These are phyloP conservation scores for Trematosphaeria pertusa DNA, from an alignment of 2,329 filamentous ascomycete genomes.

Conservation along the genomic window DNA sequence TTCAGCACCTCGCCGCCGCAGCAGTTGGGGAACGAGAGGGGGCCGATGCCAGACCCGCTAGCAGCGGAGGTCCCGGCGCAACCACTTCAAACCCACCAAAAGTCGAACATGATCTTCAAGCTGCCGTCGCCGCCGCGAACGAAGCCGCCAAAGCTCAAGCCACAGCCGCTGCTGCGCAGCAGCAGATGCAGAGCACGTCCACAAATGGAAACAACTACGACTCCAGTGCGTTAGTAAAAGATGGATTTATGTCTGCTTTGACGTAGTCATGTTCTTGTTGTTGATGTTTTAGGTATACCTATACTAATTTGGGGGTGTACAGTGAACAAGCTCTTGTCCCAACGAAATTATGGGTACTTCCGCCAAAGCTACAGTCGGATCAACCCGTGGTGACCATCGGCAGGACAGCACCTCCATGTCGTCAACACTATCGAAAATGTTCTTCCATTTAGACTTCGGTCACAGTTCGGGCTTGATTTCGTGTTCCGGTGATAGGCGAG, in stretches of 20 bases:
- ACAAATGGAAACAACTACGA: slow-evolving; percentile 21
- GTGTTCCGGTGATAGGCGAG: too few species aligned
- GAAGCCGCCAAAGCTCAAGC: slow-evolving; percentile 45
- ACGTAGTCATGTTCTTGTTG: background rate
- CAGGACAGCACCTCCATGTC: too few species aligned
- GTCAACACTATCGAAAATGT: too few species aligned
- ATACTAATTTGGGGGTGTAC: too few species aligned
- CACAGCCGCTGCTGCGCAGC: slow-evolving; percentile 43
- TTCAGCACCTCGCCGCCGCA: slow-evolving; percentile 48
- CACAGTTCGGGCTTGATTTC: too few species aligned
- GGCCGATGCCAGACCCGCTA: slow-evolving; percentile 32
- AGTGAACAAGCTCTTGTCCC: too few species aligned
- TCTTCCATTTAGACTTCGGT: too few species aligned
- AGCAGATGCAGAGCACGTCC: slow-evolving; percentile 30
- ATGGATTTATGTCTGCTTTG: slow-evolving; percentile 6
- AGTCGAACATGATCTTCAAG: slow-evolving; percentile 43
- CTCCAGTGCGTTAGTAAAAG: slow-evolving; percentile 11
- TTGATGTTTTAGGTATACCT: too few species aligned
- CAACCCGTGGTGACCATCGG: too few species aligned
- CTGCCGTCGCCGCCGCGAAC: slow-evolving; percentile 46
- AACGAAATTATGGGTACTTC: too few species aligned
- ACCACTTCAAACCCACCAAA: slow-evolving; percentile 20
- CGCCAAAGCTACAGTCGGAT: too few species aligned
- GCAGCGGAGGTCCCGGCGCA: slow-evolving; percentile 32
- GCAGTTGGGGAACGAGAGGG: slow-evolving; percentile 47